A percentile compares a stretch with the other conserved stretches of the same genome.
Evolutionary conservation across 2,329 filamentous ascomycete genomes (phyloP).

Genomic region (Diaporthe humulicola): DNA sequence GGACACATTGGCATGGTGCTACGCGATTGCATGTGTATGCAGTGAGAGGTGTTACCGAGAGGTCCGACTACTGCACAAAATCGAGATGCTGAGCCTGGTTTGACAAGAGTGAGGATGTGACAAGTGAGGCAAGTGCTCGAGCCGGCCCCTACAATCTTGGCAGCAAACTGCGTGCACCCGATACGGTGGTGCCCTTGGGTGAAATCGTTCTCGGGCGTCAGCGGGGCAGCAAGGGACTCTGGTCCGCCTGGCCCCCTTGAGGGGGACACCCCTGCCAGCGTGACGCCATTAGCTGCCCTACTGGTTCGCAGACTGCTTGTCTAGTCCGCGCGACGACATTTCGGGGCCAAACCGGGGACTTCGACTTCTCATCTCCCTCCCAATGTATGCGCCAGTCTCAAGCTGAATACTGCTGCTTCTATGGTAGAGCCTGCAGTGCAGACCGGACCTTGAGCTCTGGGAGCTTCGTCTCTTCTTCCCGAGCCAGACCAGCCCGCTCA

Average conservation of each 20-base stretch:
- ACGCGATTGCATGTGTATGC: not conserved
- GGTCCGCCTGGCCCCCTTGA: not conserved
- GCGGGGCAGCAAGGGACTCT: slow-evolving; percentile 12
- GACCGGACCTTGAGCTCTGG: slow-evolving; percentile 20
- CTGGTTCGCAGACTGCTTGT: not conserved
- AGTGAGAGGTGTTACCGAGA: not conserved
- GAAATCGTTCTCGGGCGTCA: not conserved
- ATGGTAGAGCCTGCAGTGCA: slow-evolving; percentile 22
- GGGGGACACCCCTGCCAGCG: not conserved
- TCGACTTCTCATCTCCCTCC: not conserved
- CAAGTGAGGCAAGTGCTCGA: not conserved
- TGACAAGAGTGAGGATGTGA: not conserved
- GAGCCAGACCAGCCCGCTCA: not conserved
- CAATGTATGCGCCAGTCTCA: not conserved
- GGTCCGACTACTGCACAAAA: slow-evolving; percentile 9
- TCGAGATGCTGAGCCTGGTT: slow-evolving; percentile 9
- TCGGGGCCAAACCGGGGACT: not conserved
- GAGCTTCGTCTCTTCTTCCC: not conserved
- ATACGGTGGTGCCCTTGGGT: not conserved
- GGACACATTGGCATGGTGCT: not conserved
- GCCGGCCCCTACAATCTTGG: not conserved
- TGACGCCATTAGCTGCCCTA: slow-evolving; percentile 31
- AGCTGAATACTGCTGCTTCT: slow-evolving; percentile 4
- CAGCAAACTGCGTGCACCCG: not conserved
- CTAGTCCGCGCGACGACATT: not conserved